Base-by-base conservation (phyloP, 805 yeast genomes). In the Grigorovia jiainica region DNA sequence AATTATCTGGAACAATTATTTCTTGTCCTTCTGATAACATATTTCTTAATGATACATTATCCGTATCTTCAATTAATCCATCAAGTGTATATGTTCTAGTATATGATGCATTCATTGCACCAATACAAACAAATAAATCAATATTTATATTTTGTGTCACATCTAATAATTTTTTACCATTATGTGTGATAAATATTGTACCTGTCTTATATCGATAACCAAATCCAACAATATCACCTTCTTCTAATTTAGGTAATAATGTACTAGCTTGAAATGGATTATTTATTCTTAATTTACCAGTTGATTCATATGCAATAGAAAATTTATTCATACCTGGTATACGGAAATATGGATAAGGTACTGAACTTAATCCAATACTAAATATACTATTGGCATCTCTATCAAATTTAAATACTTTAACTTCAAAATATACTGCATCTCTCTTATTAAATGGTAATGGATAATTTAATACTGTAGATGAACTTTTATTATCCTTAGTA, bases 201-300 rank as follows among this genome's bases (percentile, higher is more conserved):
- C 96, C 95, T 3, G 84, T 68, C 42, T 86, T 71, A 16, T 82
- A 80, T 43, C 89, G 71, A 56, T 85, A 83, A 0, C 98, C 98
- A 32, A 89, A 78, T 1, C 98, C 98, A 4, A 92, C 72, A 11
- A 90, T 95, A 61, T 92, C 98, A 24, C 97, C 97, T 53, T 83
- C 82, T 20, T 74, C 70, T 34, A 84, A 48, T 30, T 54, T 55
- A 3, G 72, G 70, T 35, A 68, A 57, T n/a, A 66, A 55, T 0
- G 63, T 58, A 11, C 66, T 59, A 17, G 70, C 64, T 31, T 53
- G 50, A 47, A 79, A 75, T 18, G 87, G 85, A 51, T 74, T 73
- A 53, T 78, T 80, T 39, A 82, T 72, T 47, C 85, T 69, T 43
- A 82, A 63, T 45, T 78, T 74, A 1, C 94, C 95, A 4, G 78